phyloP scores from a whole-genome alignment of 306 rosid genomes.

The Morella rubra region DNA sequence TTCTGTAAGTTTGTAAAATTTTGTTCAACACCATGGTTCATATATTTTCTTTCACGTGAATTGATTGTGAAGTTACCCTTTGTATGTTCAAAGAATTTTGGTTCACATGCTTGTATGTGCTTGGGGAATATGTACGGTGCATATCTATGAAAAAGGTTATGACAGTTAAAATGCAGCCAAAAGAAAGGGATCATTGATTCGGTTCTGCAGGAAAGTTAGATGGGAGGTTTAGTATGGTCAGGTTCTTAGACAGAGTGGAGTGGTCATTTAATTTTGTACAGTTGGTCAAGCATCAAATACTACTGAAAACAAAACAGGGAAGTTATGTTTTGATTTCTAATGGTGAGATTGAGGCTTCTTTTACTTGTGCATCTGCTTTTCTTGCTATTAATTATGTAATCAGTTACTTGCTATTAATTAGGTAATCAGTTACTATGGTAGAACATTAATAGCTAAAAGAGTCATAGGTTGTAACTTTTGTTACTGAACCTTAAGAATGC shows the following conservation, averaged over 20 bases:
- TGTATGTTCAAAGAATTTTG: too few relatives aligned
- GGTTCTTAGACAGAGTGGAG: neutral
- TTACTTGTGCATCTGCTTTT: neutral
- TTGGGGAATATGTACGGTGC: too few relatives aligned
- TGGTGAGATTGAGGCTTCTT: neutral
- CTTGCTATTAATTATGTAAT: neutral
- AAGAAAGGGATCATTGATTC: neutral
- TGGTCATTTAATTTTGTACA: neutral
- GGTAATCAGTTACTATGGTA: neutral
- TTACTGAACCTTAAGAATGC: slow-evolving; percentile 24
- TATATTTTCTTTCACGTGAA: neutral
- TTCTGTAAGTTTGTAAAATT: slow-evolving; percentile 60
- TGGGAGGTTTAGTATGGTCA: neutral
- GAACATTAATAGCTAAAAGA: neutral
- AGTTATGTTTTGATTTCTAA: neutral
- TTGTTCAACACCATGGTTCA: slow-evolving; percentile 9
- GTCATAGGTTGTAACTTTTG: neutral
- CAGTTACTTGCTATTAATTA: neutral
- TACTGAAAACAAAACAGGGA: neutral
- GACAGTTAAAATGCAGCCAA: neutral
- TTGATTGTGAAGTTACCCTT: neutral
- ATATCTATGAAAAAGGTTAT: too few relatives aligned
- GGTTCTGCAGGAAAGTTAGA: neutral
- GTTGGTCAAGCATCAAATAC: neutral
- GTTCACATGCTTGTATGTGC: too few relatives aligned